These are phyloP conservation scores for Biscogniauxia sp. DNA, from an alignment of 2,329 filamentous ascomycete species.

Conservation along the genomic window DNA sequence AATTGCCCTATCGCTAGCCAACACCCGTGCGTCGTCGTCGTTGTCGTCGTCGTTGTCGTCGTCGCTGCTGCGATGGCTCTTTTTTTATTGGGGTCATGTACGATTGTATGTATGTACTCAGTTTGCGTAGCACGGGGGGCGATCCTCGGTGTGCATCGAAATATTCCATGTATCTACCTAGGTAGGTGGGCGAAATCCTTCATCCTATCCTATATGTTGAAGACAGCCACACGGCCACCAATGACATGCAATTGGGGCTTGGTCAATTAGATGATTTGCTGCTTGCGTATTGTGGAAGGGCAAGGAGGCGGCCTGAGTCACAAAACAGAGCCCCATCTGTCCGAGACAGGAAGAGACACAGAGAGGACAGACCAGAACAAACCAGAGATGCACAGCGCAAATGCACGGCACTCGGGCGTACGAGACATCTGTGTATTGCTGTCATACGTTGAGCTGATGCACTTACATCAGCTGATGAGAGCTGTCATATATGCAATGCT, in stretches of 20 bases:
- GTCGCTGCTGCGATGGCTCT: not conserved
- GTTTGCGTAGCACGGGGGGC: not conserved
- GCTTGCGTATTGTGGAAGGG: conserved; percentile 13
- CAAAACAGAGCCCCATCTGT: not conserved
- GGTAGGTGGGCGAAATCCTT: conserved; percentile 3
- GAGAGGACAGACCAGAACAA: not conserved
- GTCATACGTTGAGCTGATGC: too few species aligned
- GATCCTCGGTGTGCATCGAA: not conserved
- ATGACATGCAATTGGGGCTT: conserved; percentile 19
- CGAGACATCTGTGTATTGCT: not conserved
- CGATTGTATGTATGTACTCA: too few species aligned
- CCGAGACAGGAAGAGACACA: not conserved
- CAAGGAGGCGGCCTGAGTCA: not conserved
- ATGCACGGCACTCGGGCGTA: not conserved
- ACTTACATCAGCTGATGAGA: conserved; percentile 2
- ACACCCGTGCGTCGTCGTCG: not conserved
- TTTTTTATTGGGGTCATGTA: too few species aligned
- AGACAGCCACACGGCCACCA: conserved; percentile 18
- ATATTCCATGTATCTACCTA: not conserved
- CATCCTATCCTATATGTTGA: conserved; percentile 12
- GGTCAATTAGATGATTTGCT: conserved; percentile 24
- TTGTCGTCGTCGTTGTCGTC: too few species aligned
- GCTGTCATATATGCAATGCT: not conserved
- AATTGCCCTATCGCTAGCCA: not conserved
- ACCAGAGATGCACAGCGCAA: not conserved